A percentile compares a stretch with the other conserved stretches of the same genome.
phyloP scores from a whole-genome alignment of 2,329 filamentous ascomycete genomes.

The Chrysoporthe cubensis region DNA sequence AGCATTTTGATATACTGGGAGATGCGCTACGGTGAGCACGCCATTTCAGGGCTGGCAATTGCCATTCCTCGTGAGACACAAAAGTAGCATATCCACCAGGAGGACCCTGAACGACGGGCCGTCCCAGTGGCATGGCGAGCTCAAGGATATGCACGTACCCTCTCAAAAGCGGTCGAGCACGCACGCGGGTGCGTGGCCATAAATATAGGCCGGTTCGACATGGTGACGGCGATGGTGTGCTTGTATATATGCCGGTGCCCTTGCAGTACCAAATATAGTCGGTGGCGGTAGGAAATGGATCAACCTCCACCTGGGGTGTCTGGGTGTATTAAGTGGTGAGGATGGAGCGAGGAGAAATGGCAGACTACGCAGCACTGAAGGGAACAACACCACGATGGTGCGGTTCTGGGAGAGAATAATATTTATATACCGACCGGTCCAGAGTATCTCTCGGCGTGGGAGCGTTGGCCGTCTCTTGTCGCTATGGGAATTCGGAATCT shows the following conservation, averaged over 20 bases:
- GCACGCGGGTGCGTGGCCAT: constrained; percentile 92
- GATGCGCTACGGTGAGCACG: constrained; percentile 26
- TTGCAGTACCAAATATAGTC: background rate
- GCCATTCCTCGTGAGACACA: constrained; percentile 19
- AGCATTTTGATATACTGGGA: background rate
- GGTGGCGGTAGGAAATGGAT: background rate
- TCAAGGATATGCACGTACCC: constrained; percentile 59
- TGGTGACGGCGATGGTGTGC: constrained; percentile 45
- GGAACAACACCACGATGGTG: background rate
- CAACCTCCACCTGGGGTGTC: no score
- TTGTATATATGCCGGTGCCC: constrained; percentile 1
- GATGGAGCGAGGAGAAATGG: constrained; percentile 9
- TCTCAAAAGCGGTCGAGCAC: constrained; percentile 96
- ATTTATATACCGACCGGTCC: constrained; percentile 26
- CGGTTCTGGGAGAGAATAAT: constrained; percentile 11
- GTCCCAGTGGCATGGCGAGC: constrained; percentile 16
- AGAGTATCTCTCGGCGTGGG: constrained; percentile 11
- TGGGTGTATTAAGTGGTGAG: background rate
- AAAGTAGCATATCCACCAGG: constrained; percentile 2
- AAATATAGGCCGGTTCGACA: constrained; percentile 85
- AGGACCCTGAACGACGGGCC: constrained; percentile 21
- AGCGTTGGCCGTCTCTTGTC: constrained; percentile 19
- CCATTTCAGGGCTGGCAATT: constrained; percentile 21
- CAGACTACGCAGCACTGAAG: background rate
- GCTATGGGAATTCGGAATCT: background rate